Evolutionary conservation across 2,329 filamentous ascomycete genomes (phyloP), one percentile per base, ranked within the genome.

Genomic region (Ophiostoma ulmi): DNA sequence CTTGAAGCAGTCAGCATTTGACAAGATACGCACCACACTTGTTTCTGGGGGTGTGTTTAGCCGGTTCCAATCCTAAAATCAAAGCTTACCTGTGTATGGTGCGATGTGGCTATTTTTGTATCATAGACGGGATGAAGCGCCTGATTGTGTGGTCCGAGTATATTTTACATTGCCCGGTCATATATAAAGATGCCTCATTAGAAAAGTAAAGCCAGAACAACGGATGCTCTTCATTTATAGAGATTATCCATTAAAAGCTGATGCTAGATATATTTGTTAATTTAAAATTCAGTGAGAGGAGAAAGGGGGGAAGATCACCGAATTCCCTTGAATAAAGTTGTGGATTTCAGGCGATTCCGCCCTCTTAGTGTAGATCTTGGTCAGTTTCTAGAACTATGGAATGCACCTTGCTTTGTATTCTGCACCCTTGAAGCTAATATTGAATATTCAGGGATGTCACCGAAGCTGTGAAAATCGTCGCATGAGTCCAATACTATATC

Each of bases 1-100:
- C 52, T 58, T 13, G n/a, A 58, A 13, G 52, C 52, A 58, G 52
- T 58, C 22, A 58, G 52, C 10, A 58, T 58, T 58, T 58, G 52
- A 58, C n/a, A 58, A 26, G 8, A 26, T 55, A 55, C n/a, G n/a
- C 48, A n/a, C 48, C 20, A 55, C 41, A 20, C 41, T 44, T 44
- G 41, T 17, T 14, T 17, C 13, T 20, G 13, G 2, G 8, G 5
- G 20, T 7, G 17, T 17, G 20, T 44, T 48, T n/a, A 48, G 17
- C 17, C 44, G 44, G 44, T 20, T 7, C 17, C 5, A 48, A 1
- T 7, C 3, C 4, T 48, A n/a, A 7, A n/a, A n/a, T 20, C 44
- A 48, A 5, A 8, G n/a, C 20, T 48, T 48, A 48, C 44, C 6
- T n/a, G 17, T 6, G 38, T 13, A 10, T 13, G 11, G 38, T 11